Conservation (phyloP, 495 filamentous ascomycete species). For the Choiromyces venosus region DNA sequence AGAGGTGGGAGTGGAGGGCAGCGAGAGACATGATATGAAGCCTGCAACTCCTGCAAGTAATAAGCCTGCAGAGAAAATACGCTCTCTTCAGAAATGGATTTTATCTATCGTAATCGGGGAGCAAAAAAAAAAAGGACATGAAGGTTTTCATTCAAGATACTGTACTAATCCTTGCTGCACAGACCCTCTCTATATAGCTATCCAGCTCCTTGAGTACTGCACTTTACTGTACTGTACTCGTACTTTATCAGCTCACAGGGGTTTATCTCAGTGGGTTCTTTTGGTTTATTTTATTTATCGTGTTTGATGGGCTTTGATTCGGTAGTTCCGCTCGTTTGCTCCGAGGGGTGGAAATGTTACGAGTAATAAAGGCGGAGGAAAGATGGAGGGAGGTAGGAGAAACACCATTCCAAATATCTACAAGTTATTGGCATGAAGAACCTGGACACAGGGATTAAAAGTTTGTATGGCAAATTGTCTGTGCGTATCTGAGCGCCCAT, state of each 20-base stretch:
- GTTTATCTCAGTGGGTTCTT: neutral
- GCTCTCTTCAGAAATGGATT: neutral
- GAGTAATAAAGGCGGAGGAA: neutral
- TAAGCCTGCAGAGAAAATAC: neutral
- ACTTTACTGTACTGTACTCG: too few species aligned
- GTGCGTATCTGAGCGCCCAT: too few species aligned
- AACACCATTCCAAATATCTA: neutral
- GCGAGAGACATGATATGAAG: neutral
- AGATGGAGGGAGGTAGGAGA: too few species aligned
- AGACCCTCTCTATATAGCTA: neutral
- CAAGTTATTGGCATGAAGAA: too few species aligned
- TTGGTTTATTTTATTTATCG: neutral
- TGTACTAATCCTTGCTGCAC: neutral
- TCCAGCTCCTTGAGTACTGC: too few species aligned
- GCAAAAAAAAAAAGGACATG: neutral
- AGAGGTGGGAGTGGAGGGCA: too few species aligned
- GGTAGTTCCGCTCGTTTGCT: neutral
- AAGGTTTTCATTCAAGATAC: neutral
- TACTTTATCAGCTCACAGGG: neutral
- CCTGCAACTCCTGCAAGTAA: neutral
- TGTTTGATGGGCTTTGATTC: neutral
- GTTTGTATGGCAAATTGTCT: too few species aligned
- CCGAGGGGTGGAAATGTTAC: neutral
- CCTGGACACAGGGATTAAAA: too few species aligned
- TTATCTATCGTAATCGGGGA: neutral